A percentile compares a stretch with the other conserved stretches of the same genome.
Evolutionary conservation across 306 rosid species (phyloP).

Genomic region (Vachellia collinsii): DNA sequence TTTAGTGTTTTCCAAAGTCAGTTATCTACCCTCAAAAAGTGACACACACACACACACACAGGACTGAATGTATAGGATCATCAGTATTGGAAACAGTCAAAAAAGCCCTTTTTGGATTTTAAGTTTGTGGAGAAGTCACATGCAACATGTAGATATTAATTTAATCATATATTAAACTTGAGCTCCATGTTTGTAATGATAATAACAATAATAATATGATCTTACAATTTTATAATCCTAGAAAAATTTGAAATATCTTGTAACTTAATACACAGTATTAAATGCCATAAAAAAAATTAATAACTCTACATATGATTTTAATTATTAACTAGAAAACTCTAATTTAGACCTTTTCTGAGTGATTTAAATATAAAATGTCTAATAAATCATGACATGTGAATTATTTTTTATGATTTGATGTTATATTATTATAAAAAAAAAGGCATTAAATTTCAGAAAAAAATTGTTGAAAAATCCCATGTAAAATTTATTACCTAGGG

Average conservation of each 20-base stretch:
- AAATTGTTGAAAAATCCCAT: too few species aligned
- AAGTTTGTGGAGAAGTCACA: neutral
- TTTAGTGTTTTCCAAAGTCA: neutral
- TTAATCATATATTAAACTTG: neutral
- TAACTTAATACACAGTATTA: neutral
- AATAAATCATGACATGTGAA: neutral
- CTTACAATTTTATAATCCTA: neutral
- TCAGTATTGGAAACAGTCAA: neutral
- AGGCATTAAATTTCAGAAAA: too few species aligned
- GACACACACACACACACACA: too few species aligned
- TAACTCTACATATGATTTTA: neutral
- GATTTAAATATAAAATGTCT: neutral
- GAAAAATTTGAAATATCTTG: neutral
- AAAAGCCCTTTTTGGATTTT: neutral
- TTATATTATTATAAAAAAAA: neutral
- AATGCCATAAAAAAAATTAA: neutral
- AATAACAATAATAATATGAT: neutral
- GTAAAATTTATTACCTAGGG: too few species aligned
- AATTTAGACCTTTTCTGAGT: neutral
- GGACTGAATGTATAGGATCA: neutral
- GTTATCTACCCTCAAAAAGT: neutral
- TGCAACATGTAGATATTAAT: neutral
- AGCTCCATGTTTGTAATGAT: neutral
- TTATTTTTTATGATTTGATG: neutral
- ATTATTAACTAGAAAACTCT: neutral